phyloP scores from a whole-genome alignment of 2,329 filamentous ascomycete genomes.

The Sporothrix sp. region DNA sequence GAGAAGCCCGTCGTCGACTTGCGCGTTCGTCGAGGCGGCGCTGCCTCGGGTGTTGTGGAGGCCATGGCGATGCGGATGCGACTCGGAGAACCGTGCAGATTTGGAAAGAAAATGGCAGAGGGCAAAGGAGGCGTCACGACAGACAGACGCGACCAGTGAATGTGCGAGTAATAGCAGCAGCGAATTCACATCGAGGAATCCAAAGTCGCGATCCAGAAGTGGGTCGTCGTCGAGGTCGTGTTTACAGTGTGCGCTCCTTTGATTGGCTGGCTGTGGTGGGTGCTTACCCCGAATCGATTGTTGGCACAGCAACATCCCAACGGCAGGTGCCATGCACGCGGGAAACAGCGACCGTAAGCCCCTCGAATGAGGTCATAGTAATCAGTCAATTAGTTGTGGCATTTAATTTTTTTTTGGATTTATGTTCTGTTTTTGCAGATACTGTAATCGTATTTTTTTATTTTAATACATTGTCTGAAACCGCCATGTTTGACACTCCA shows the following conservation, averaged over 20 bases:
- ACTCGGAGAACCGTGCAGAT: neutral
- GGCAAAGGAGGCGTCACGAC: neutral
- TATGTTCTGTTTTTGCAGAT: neutral
- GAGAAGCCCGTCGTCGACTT: slow-evolving; percentile 60
- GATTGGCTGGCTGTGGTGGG: slow-evolving; percentile 8
- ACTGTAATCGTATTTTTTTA: neutral
- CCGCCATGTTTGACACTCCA: too few species aligned
- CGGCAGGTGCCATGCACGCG: neutral
- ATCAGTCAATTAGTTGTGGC: neutral
- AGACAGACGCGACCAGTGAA: neutral
- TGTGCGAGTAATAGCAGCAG: slow-evolving; percentile 3
- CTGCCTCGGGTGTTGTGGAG: slow-evolving; percentile 30
- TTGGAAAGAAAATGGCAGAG: neutral
- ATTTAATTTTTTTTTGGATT: neutral
- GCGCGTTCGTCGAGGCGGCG: slow-evolving; percentile 51
- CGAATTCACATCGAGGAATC: slow-evolving; percentile 2
- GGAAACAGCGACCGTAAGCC: neutral
- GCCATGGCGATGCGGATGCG: slow-evolving; percentile 27
- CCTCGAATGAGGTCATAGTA: neutral
- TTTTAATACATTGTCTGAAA: neutral
- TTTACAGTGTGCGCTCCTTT: slow-evolving; percentile 9
- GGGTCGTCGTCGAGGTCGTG: slow-evolving; percentile 10
- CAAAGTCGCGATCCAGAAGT: slow-evolving; percentile 14
- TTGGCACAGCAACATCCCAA: slow-evolving; percentile 13
- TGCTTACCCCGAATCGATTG: slow-evolving; percentile 11